A percentile compares a stretch with the other conserved stretches of the same genome.
These are phyloP conservation scores for Yamadazyma epiphylla DNA, from an alignment of 1,139 yeast species.

Conservation along the genomic window DNA sequence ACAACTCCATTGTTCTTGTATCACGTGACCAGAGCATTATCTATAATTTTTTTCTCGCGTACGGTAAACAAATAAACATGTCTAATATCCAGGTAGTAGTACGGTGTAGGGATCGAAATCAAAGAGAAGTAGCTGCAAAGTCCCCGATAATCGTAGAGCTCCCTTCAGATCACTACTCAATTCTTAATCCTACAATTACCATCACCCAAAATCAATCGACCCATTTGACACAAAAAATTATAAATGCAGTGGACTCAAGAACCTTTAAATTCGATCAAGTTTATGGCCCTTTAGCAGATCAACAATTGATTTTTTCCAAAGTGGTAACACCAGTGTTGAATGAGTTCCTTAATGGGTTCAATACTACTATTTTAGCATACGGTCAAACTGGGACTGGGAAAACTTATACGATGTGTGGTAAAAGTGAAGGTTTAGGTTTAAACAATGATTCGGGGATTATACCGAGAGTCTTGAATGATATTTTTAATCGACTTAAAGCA, in stretches of 20 bases:
- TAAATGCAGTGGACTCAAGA: constrained; percentile 26
- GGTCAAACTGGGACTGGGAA: constrained; percentile 93
- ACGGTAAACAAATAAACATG: constrained; percentile 18
- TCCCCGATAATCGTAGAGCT: constrained; percentile 71
- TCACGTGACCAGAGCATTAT: no score
- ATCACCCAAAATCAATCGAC: constrained; percentile 26
- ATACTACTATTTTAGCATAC: constrained; percentile 80
- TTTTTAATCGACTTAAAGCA: constrained; percentile 41
- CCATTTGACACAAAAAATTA: constrained; percentile 12
- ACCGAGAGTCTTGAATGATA: constrained; percentile 57
- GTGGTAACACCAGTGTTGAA: constrained; percentile 63
- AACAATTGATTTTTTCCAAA: constrained; percentile 49
- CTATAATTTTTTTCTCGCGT: no score
- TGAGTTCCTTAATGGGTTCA: constrained; percentile 66
- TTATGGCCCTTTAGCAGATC: constrained; percentile 71
- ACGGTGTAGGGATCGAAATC: constrained; percentile 80
- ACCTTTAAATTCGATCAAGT: constrained; percentile 70
- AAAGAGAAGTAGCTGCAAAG: constrained; percentile 64
- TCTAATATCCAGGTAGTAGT: constrained; percentile 77
- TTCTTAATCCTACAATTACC: constrained; percentile 32
- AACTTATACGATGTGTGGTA: constrained; percentile 86
- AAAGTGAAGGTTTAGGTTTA: constrained; percentile 14
- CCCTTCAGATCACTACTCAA: constrained; percentile 44
- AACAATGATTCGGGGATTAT: constrained; percentile 56
- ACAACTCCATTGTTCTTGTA: no score